A percentile compares a stretch with the other conserved stretches of the same genome.
These are phyloP conservation scores for Ceratocystis eucalypticola DNA, from an alignment of 2,329 filamentous ascomycete genomes.

Conservation along the genomic window DNA sequence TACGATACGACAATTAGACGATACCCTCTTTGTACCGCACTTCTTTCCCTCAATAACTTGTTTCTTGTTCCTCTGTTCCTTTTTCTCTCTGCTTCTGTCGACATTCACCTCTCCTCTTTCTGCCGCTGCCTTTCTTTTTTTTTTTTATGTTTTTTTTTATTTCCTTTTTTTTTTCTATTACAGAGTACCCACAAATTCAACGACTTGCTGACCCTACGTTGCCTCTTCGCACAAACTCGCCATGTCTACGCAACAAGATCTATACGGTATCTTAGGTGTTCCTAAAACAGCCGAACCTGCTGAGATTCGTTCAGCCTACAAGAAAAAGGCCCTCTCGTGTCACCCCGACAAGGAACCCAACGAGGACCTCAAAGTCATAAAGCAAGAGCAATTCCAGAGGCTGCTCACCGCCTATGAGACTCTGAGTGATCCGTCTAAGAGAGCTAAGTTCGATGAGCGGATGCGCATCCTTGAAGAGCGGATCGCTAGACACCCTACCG, in stretches of 20 bases:
- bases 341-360: slow-evolving; percentile 88
- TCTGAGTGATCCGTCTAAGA: slow-evolving; percentile 61
- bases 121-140: slow-evolving; percentile 1
- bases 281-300: slow-evolving; percentile 53
- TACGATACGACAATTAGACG: neutral
- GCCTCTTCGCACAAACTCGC: slow-evolving; percentile 20
- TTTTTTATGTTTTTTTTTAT: neutral
- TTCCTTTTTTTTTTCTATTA: neutral
- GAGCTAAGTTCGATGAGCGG: slow-evolving; percentile 65
- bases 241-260: slow-evolving; percentile 52
- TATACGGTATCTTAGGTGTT: slow-evolving; percentile 65
- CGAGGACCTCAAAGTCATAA: slow-evolving; percentile 58
- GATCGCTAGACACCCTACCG: slow-evolving; percentile 29
- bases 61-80: neutral
- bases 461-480: slow-evolving; percentile 33
- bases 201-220: slow-evolving; percentile 10
- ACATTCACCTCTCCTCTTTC: neutral
- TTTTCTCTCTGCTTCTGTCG: neutral
- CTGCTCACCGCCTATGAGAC: slow-evolving; percentile 90
- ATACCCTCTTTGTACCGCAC: neutral
- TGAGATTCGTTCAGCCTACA: slow-evolving; percentile 66
- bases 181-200: slow-evolving; percentile 10
- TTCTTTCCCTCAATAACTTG: neutral
- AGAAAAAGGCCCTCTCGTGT: slow-evolving; percentile 74
- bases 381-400: slow-evolving; percentile 78